Base-by-base conservation (phyloP, 495 filamentous ascomycete genomes). In the Lepraria neglecta region DNA sequence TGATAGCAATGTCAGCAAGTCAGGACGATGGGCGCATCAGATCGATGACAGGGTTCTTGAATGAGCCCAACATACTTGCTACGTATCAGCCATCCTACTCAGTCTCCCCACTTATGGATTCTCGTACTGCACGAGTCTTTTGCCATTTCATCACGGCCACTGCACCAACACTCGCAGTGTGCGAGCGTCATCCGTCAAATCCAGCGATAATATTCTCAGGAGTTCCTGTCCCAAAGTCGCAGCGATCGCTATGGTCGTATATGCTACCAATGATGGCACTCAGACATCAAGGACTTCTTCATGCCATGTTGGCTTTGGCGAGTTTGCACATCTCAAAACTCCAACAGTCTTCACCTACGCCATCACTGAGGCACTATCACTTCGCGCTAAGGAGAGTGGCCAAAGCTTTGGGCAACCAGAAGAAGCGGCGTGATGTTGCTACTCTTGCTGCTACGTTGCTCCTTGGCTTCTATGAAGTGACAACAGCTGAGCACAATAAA, bases 101-200 rank as follows among this genome's bases (percentile, higher is more conserved):
- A 21, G 90, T 86, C 4, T 91, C 89, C 40, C 94, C 92, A 6
- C 74, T 97, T 28, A 89, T 85, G 66, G 91, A 97, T 68, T 80
- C 83, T 3, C 84, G 86, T 59, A 95, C 90, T 1, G 91, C 91
- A 11, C 82, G 87, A 38, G 83, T 97, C 17, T 98, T 97, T 70
- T 86, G 87, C 69, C 91, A 97, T 74, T 98, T 97, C 71, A 84
- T 97, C 30, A 86, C 90, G 66, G 86, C 92, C 9, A 96, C 91
- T 3, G 94, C 87, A 0, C 91, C 92, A 2, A 87, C 81, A 64
- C 79, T 97, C 63, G 95, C 92, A 3, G 80, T 96, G 28, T 96
- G 88, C 65, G 92, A 97, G 71, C 80, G 94, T 38, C 84, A 91
- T 73, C 85, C 88, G 14, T 81, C 85, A 17, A 92, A 95, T 70